Conservation (phyloP, 2,329 filamentous ascomycete genomes). For the Colletotrichum sp. region DNA sequence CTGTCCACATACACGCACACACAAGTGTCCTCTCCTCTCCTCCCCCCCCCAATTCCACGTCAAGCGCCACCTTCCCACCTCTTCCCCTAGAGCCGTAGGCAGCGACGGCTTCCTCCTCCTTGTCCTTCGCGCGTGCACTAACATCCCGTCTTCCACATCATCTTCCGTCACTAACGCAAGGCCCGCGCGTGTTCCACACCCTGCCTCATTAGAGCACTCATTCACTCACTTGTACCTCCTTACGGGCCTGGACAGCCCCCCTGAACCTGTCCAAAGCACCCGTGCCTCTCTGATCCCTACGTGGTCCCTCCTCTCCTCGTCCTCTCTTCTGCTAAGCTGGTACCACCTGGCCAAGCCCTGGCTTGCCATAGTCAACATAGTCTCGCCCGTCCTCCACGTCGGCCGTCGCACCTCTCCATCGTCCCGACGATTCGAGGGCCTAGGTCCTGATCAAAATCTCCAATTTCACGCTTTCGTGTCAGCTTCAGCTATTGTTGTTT, state of each 20-base stretch:
- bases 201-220: constrained; percentile 10
- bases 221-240: constrained; percentile 7
- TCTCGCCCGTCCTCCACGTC: constrained; percentile 15
- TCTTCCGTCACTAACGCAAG: not conserved
- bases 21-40: no score
- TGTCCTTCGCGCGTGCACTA: not conserved
- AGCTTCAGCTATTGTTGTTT: not conserved
- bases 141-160: not conserved
- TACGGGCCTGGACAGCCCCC: constrained; percentile 6
- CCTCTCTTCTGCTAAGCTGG: not conserved
- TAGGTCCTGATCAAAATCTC: constrained; percentile 9
- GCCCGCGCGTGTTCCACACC: constrained; percentile 5
- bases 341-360: constrained; percentile 12
- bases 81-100: not conserved
- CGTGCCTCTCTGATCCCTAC: not conserved
- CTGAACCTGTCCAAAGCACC: constrained; percentile 6
- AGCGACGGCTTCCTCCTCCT: not conserved
- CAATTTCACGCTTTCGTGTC: not conserved
- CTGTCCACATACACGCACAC: no score
- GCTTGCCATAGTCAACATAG: constrained; percentile 20
- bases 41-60: constrained; percentile 5
- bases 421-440: constrained; percentile 8
- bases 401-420: constrained; percentile 20
- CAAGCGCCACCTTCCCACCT: not conserved
- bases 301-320: not conserved